Base-by-base conservation (phyloP, 2,329 filamentous ascomycete species). In the Bimuria novae-zelandiae region DNA sequence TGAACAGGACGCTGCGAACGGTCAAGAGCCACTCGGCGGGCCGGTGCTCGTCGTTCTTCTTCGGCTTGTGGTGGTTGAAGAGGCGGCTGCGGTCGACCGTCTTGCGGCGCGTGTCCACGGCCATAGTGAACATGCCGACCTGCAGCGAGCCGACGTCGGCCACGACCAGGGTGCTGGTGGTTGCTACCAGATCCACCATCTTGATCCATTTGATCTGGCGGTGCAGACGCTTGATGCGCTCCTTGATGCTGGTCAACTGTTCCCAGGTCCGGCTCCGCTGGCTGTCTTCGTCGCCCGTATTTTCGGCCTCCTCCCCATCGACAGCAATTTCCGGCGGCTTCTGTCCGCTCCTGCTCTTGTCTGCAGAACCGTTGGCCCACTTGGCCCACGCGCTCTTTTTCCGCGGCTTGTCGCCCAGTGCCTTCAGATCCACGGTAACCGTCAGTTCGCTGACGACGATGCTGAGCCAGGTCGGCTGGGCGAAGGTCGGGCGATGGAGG, bases 21-120 rank as follows among this genome's bases (percentile, higher is more conserved):
- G 89, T 89, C 64, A 96, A 82, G 59, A 95, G 93, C 93, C 95
- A 99, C 78, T 99, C 95, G 1, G 92, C 93, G 33, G 94, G 92
- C 41, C 59, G 84, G 80, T 59, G 86, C 80, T 68, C 86, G 86
- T 73, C 88, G 83, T 66, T 63, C 7, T 62, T 63, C 40, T 64
- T 68, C 3, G 64, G 64, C 54, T 71, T 72, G 52, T 72, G 69
- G 68, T 91, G 90, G 63, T 92, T 88, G 74, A 96, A 96, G 65
- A 96, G 87, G 39, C 92, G 89, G 54, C 90, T 91, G 49, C 92
- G 85, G 69, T 97, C 92, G 25, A 96, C 90, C 75, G 92, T 93
- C 76, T 96, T 95, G 56, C 86, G 87, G 62, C 95, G 82, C 6
- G 94, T 97, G 70, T 99, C 93, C 48, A 99, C 89, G 4, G 90